Evolutionary conservation across 164 flowering plant species (phyloP).

Genomic region (Hamamelis virginiana): DNA sequence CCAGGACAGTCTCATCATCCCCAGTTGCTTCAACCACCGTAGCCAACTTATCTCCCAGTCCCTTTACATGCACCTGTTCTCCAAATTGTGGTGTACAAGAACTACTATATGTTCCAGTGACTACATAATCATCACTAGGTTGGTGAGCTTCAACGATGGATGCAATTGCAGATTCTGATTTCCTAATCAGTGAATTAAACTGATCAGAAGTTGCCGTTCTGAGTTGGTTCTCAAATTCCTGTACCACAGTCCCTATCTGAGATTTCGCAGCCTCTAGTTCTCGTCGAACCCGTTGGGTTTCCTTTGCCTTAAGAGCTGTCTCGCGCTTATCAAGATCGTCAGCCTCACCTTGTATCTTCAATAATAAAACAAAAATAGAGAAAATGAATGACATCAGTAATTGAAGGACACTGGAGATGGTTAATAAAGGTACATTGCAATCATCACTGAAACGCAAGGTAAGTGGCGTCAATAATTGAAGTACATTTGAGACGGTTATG

Average conservation of each 20-base stretch:
- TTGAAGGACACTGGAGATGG: not conserved
- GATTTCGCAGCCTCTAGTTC: constrained; percentile 53
- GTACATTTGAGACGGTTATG: not conserved
- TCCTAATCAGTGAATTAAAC: constrained; percentile 44
- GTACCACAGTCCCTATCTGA: constrained; percentile 54
- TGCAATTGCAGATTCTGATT: constrained; percentile 68
- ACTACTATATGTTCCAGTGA: constrained; percentile 21
- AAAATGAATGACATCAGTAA: not conserved
- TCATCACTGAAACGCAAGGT: not conserved
- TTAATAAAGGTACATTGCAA: not conserved
- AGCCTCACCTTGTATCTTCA: constrained; percentile 70
- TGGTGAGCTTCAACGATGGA: constrained; percentile 53
- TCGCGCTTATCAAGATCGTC: constrained; percentile 69
- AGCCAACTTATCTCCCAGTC: constrained; percentile 69
- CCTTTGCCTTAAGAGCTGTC: constrained; percentile 59
- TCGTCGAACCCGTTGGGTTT: constrained; percentile 39
- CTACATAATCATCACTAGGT: constrained; percentile 22
- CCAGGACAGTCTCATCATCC: constrained; percentile 60
- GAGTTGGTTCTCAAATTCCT: constrained; percentile 60
- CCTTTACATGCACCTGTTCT: constrained; percentile 63
- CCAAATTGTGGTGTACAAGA: constrained; percentile 60
- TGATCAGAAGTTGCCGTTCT: constrained; percentile 41
- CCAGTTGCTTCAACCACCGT: constrained; percentile 71
- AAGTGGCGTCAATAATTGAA: not conserved
- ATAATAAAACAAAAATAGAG: not conserved